Evolutionary conservation across 2,329 filamentous ascomycete genomes (phyloP), one percentile per base, ranked within the genome.

Genomic region (Dendrostoma leiphaemia): DNA sequence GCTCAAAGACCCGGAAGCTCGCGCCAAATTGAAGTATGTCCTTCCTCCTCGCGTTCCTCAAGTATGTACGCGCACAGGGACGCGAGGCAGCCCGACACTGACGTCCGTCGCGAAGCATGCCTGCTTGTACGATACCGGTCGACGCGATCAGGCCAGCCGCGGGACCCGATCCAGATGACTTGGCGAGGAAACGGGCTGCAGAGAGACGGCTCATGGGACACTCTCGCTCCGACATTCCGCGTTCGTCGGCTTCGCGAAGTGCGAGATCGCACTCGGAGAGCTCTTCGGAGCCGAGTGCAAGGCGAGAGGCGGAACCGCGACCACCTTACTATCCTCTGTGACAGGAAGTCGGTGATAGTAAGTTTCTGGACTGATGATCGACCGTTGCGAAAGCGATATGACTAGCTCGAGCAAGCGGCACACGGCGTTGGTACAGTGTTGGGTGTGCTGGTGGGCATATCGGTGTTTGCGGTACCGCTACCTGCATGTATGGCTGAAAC

Each of bases 161-260:
- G 15, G 74, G 77, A 2, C 71, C 72, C n/a, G 70, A 71, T 17
- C 74, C 78, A 3, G 78, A 81, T 63, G 72, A 77, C 50, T 64
- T 73, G 13, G 62, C 70, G 12, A 66, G 64, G 54, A 71, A 67
- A 58, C 69, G 67, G 56, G 64, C 63, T 2, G 66, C 64, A 41
- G 64, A 71, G 58, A 60, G 60, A 40, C 69, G 65, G 47, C 63
- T 69, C 51, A 59, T 59, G 31, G 59, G 62, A 9, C 9, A 10
- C 45, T 47, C 26, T 13, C 48, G 34, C n/a, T 31, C 34, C 21
- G n/a, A 24, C 13, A 21, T 31, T 9, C 13, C 29, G 32, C 64
- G 63, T 28, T 65, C 69, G 10, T 65, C 59, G 19, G 60, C 58
- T 3, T 58, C 62, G 26, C 63, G 63, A 24, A 63, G 64, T 6